Evolutionary conservation across 129 eudicot species (phyloP).

Genomic region (Saposhnikovia divaricata): DNA sequence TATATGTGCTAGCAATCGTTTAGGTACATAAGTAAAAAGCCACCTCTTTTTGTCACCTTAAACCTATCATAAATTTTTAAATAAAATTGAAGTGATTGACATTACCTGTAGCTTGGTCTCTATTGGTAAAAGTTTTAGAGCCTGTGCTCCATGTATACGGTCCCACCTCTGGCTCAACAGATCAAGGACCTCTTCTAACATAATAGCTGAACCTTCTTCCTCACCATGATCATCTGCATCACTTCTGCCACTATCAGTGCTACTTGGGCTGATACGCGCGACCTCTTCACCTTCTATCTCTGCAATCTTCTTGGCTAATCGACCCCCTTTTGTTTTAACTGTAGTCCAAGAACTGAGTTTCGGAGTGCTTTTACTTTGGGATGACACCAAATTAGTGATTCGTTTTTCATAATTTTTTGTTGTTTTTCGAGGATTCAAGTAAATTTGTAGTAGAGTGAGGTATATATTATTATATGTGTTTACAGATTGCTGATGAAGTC

Average conservation of each 20-base stretch:
- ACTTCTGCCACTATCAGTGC: slow-evolving; percentile 82
- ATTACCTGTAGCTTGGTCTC: slow-evolving; percentile 85
- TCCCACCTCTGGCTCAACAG: slow-evolving; percentile 83
- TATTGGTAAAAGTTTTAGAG: slow-evolving; percentile 75
- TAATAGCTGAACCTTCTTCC: slow-evolving; percentile 54
- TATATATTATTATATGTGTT: slow-evolving; percentile 66
- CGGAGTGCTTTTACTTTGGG: slow-evolving; percentile 43
- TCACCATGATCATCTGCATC: slow-evolving; percentile 62
- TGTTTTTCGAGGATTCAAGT: slow-evolving; percentile 72
- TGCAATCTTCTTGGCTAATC: slow-evolving; percentile 62
- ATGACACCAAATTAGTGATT: slow-evolving; percentile 47
- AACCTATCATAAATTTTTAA: neutral
- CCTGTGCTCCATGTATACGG: slow-evolving; percentile 83
- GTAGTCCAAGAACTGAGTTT: slow-evolving; percentile 38
- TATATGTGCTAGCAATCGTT: neutral
- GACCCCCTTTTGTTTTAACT: slow-evolving; percentile 45
- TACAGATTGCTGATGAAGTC: slow-evolving; percentile 46
- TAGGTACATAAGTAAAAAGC: neutral
- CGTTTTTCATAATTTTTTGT: slow-evolving; percentile 61
- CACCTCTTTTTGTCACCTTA: neutral
- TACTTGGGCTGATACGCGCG: slow-evolving; percentile 46
- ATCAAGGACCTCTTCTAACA: slow-evolving; percentile 90
- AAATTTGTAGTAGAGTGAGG: slow-evolving; percentile 69
- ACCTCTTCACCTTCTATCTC: slow-evolving; percentile 81
- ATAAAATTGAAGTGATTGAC: neutral